Base-by-base conservation (phyloP, 805 yeast species). In the Candida dajiaensis region DNA sequence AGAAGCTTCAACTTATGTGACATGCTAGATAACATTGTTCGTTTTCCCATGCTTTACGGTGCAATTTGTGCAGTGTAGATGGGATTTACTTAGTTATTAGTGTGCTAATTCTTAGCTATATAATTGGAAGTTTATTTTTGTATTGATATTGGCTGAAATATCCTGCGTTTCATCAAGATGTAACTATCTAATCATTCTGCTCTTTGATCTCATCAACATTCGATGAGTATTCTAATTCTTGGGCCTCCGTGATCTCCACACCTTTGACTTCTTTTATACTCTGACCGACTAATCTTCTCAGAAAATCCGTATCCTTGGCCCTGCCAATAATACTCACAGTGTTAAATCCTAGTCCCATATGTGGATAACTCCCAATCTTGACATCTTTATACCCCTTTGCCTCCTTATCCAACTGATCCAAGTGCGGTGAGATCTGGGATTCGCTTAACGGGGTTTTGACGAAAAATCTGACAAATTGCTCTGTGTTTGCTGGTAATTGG, bases 301-400 rank as follows among this genome's bases (percentile, higher is more conserved):
- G 64, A 39, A 58, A 63, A 0, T 59, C 62, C 2, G 55, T 51
- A 16, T 71, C 65, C 11, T 65, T 63, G 19, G 56, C 60, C 18
- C 77, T 76, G 1, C 95, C 95, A 35, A 86, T 71, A 16, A 89
- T 74, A 54, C 95, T 84, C 18, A 89, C 78, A 0, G 95, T 87
- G 54, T 78, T 83, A 45, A 78, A 67, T 1, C 76, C 72, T 64
- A 78, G 73, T 15, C 74, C 73, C 66, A 77, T 73, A 63, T 89
- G 96, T 1, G 96, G 96, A 60, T 89, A 89, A 29, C 90, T 82
- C 3, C 96, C 96, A 41, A 89, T 72, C 58, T 88, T 89, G 43
- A 88, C 72, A 29, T 60, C 61, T 18, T 54, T 48, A 6, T 57
- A 55, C 19, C 70, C 39, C 64, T 62, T 2, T 58, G 58, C 23